These are phyloP conservation scores for Diplodia intermedia DNA, from an alignment of 2,329 filamentous ascomycete genomes.

Conservation along the genomic window DNA sequence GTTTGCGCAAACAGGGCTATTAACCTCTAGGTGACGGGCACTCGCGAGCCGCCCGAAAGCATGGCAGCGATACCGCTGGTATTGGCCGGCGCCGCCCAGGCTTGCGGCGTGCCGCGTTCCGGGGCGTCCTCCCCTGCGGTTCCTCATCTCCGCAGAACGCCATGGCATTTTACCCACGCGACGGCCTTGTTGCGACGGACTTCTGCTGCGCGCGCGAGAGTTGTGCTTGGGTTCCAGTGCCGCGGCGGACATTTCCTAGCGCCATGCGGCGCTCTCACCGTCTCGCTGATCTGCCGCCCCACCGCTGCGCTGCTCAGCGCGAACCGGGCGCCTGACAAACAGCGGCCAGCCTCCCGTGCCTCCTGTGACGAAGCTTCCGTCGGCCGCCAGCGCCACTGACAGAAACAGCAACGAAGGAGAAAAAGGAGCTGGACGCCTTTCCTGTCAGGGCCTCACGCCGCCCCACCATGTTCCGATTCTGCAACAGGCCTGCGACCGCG, in stretches of 20 bases:
- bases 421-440: background rate
- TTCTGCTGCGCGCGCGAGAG: background rate
- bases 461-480: background rate
- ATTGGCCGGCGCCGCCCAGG: background rate
- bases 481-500: background rate
- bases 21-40: conserved; percentile 15
- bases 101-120: background rate
- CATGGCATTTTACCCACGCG: conserved; percentile 13
- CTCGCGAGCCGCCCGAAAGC: conserved; percentile 25
- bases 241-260: conserved; percentile 1
- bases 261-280: conserved; percentile 20
- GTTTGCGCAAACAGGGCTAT: conserved; percentile 4
- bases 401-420: background rate
- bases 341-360: conserved; percentile 1
- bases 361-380: conserved; percentile 22
- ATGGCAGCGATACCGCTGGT: conserved; percentile 1
- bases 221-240: background rate
- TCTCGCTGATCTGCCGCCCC: conserved; percentile 35
- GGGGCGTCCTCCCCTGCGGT: conserved; percentile 8
- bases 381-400: conserved; percentile 5
- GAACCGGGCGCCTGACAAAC: background rate
- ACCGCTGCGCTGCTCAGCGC: conserved; percentile 26
- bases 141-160: conserved; percentile 13
- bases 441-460: background rate
- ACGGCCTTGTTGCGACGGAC: background rate